Base-by-base conservation (phyloP, 768 basidiomycete species). In the Rhodocollybia butyracea region DNA sequence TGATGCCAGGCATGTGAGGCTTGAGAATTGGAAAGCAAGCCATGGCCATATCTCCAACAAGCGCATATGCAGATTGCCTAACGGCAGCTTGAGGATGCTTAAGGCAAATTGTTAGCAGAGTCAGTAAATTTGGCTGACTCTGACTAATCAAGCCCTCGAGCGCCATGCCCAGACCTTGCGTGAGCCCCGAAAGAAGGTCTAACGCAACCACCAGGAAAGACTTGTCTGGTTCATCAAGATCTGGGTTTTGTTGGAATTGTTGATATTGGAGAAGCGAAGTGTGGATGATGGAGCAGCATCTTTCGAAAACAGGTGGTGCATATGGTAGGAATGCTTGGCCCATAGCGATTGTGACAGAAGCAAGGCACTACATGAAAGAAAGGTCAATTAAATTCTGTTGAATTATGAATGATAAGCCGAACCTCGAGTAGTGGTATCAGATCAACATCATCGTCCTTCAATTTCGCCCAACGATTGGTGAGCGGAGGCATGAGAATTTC, bases 21-120 rank as follows among this genome's bases (percentile, higher is more conserved):
- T 91, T 84, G 61, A 99, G 78, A 21, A 97, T 73, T 8, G 76
- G 70, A 75, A 98, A 98, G 74, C 94, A 96, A 41, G 91, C 89
- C 84, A 99, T 98, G 2, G 97, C 96, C 71, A 98, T 82, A 70
- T 99, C 97, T 24, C 97, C 97, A 30, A 99, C 90, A 10, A 99
- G 85, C n/a, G 97, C 97, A 68, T 98, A 97, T 15, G 94, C 94
- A 1, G 93, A 95, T 71, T 98, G 97, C 53, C 96, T 81, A 7
- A 99, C 94, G 1, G 94, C 86, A 11, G 96, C 90, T 69, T 98
- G 94, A 22, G 94, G 94, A 71, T 98, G 94, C 74, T 94, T 94
- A 46, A 99, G 74, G 71, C 96, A 98, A 46, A 91, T 78, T 1
- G 89, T 88, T 51, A 99, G 81, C 57, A 98, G 72, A 52, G 82